Base-by-base conservation (phyloP, 352 stramenopile genomes). In the Salisapilia sapeloensis region DNA sequence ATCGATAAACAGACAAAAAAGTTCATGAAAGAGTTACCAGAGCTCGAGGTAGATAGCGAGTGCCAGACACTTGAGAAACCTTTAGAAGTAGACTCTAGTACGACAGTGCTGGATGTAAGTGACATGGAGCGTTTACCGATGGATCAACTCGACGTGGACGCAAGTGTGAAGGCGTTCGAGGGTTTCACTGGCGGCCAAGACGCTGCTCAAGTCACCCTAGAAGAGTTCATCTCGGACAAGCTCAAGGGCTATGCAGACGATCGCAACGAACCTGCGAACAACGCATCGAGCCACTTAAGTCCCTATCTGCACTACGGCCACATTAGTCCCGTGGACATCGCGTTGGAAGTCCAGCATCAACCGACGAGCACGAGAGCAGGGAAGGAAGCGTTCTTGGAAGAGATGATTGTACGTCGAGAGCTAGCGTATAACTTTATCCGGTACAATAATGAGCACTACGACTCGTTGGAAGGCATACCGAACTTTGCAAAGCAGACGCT, bases 351-450 rank as follows among this genome's bases (percentile, higher is more conserved):
- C 9, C 43, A 64, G 15, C 69, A 70, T 62, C 31, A 72, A 4
- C 94, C 90, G 31, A 67, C 60, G 12, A 52, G 91, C 27, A 38
- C 59, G 5, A 66, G 38, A n/a, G 48, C 60, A 24, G 78, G 78
- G 6, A 74, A 87, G 8, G 76, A 93, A 8, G 72, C 80, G 18
- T 99, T 97, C 53, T 61, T 98, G 1, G 95, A 99, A 69, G 94
- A 99, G 59, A 61, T 93, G 22, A 89, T 99, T 15, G 82, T 99
- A 5, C 85, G 95, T 2, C 61, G 92, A 12, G 95, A 99, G 55
- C 53, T 99, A 6, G 83, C 87, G 1, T 80, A 98, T 50, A 99
- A 99, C 53, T 92, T 96, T 56, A 85, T 92, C 16, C 96, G 92
- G 29, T 99, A 95, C 60, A 95, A 96, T 46, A 60, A 55, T n/a